Percentiles rank a stretch among this genome's conserved stretches.
phyloP scores from a whole-genome alignment of 495 filamentous ascomycete genomes.

The Amniculicola lignicola region DNA sequence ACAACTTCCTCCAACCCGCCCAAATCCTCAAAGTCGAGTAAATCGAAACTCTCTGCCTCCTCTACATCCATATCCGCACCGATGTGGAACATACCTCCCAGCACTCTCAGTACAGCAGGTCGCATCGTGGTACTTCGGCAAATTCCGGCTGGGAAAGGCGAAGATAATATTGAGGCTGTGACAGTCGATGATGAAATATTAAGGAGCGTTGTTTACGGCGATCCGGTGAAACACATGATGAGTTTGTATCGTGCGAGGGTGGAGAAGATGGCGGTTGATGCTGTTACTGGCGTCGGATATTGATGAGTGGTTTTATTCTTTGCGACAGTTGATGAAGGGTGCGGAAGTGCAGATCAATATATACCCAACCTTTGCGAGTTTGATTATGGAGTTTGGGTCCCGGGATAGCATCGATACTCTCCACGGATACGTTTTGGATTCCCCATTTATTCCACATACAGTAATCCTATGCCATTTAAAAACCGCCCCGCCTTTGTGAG shows the following conservation, averaged over 20 bases:
- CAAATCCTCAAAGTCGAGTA: constrained; percentile 13
- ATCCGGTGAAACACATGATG: constrained; percentile 78
- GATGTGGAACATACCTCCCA: constrained; percentile 23
- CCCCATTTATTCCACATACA: too few relatives aligned
- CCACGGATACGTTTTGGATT: too few relatives aligned
- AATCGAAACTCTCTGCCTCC: background rate
- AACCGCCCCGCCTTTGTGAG: too few relatives aligned
- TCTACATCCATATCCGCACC: constrained; percentile 2
- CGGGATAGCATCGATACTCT: too few relatives aligned
- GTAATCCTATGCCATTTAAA: too few relatives aligned
- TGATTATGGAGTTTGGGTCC: too few relatives aligned
- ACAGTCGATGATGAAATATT: constrained; percentile 62
- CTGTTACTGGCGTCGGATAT: constrained; percentile 52
- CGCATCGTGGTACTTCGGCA: constrained; percentile 25
- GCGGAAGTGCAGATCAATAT: too few relatives aligned
- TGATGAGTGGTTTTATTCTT: too few relatives aligned
- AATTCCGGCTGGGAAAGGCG: constrained; percentile 37
- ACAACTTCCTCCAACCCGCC: constrained; percentile 1
- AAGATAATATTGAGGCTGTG: constrained; percentile 59
- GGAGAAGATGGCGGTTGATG: constrained; percentile 62
- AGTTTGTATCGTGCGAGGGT: constrained; percentile 66
- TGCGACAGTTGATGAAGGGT: too few relatives aligned
- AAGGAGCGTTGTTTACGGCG: constrained; percentile 67
- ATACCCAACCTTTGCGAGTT: too few relatives aligned
- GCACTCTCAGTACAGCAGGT: constrained; percentile 25